phyloP scores from a whole-genome alignment of 306 rosid genomes.

The Hippophae gyantsensis region DNA sequence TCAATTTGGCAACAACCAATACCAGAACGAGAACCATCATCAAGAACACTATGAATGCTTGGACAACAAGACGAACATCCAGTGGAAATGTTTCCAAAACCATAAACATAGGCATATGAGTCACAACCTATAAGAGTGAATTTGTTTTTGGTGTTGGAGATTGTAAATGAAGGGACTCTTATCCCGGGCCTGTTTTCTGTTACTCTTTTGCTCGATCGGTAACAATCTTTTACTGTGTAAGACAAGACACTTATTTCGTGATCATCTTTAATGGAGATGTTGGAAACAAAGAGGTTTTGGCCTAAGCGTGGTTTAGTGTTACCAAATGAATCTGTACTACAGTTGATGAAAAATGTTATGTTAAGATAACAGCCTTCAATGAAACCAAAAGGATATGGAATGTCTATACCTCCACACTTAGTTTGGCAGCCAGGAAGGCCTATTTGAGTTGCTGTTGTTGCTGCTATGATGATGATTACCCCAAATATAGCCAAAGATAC shows the following conservation, averaged over 20 bases:
- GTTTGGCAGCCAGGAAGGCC: not conserved
- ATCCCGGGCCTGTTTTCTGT: not conserved
- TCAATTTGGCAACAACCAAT: not conserved
- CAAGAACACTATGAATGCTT: not conserved
- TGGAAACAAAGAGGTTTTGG: not conserved
- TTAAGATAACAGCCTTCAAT: not conserved
- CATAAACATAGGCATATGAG: not conserved
- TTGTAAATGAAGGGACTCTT: not conserved
- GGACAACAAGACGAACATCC: not conserved
- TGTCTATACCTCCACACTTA: not conserved
- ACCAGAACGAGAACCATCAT: not conserved
- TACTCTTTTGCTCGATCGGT: not conserved
- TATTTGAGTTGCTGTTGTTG: not conserved
- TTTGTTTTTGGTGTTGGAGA: not conserved
- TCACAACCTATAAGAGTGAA: not conserved
- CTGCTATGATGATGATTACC: not conserved
- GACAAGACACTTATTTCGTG: not conserved
- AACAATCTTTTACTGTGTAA: not conserved
- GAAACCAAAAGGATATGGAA: conserved; percentile 1
- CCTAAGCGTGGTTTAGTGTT: not conserved
- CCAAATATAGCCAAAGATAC: not conserved
- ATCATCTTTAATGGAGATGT: not conserved
- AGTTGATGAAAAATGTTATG: not conserved
- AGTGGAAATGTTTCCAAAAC: not conserved
- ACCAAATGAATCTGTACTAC: not conserved